Evolutionary conservation across 805 yeast genomes (phyloP).

Genomic region (Suhomyces canberraensis): DNA sequence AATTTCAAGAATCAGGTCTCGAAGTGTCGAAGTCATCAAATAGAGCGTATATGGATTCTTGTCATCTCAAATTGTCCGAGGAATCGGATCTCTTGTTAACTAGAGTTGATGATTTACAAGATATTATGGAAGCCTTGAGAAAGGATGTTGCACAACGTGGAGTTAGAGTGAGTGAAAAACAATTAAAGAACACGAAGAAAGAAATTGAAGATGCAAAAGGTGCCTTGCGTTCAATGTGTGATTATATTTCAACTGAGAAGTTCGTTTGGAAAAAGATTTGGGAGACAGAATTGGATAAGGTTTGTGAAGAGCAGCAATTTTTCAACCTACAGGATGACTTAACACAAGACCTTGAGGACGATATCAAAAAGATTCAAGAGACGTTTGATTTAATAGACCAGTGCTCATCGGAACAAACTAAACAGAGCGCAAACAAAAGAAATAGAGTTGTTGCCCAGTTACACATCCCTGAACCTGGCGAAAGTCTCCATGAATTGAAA

Average conservation of each 20-base stretch:
- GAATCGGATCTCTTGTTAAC: conserved; percentile 75
- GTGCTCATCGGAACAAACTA: conserved; percentile 75
- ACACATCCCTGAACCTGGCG: conserved; percentile 61
- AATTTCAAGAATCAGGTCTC: conserved; percentile 50
- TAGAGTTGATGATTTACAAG: conserved; percentile 87
- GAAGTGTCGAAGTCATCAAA: conserved; percentile 35
- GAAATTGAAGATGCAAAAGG: conserved; percentile 60
- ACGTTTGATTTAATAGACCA: conserved; percentile 79
- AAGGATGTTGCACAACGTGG: conserved; percentile 92
- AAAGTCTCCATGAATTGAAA: conserved; percentile 54
- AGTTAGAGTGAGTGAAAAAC: conserved; percentile 73
- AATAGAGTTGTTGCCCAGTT: conserved; percentile 38
- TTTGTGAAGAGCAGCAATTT: conserved; percentile 92
- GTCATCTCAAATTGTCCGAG: conserved; percentile 68
- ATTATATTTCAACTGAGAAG: conserved; percentile 65
- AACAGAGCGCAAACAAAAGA: conserved; percentile 46
- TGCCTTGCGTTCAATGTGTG: conserved; percentile 52
- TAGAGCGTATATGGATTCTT: conserved; percentile 67
- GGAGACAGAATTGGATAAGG: conserved; percentile 86
- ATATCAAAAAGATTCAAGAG: conserved; percentile 73
- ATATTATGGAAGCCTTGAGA: conserved; percentile 80
- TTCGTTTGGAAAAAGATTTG: conserved; percentile 87
- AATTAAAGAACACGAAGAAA: conserved; percentile 59
- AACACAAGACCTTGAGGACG: conserved; percentile 74
- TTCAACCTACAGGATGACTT: conserved; percentile 87